Base-by-base conservation (phyloP, 2,329 filamentous ascomycete species). In the Neonectria ditissima region DNA sequence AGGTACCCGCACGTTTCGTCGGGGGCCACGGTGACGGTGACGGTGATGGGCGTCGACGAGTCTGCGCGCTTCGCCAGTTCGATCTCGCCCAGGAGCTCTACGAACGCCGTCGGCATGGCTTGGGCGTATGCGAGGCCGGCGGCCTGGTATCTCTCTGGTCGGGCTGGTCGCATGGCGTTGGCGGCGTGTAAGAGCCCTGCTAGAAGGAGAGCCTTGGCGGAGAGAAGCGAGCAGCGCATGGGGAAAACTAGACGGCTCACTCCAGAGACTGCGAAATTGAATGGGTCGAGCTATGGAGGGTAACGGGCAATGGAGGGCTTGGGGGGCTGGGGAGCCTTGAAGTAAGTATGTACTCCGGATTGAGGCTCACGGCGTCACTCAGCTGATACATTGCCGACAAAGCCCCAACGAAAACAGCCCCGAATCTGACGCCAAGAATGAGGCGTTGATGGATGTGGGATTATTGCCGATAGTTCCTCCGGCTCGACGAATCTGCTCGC, bases 1-100 rank as follows among this genome's bases (percentile, higher is more conserved):
- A 68, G 41, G 5, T 55, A 68, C 1, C 66, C 66, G 18, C 66
- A 68, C 2, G 66, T 69, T 6, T 62, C 50, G 2, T 68, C 63
- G 4, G 66, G 56, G 37, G 51, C 52, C 5, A 48, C n/a, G 28
- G 63, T 60, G 6, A 66, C 4, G 5, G 63, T 68, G 10, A 43
- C 60, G 2, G 65, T 68, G 26, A 18, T 9, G 9, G n/a, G 16
- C 7, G 16, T 48, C 24, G 28, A n/a, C 45, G 22, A 24, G 22
- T n/a, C 13, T 24, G 16, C 26, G 24, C 22, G 28, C n/a, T 18
- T 30, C 26, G 10, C 16, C 16, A 48, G 26, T 7, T 30, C 26
- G 8, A 3, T 16, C 7, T 28, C 4, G 26, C 7, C 45, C 16
- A 30, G 16, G 4, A 30, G 14, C 8, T 30, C 45, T 14, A 9